A percentile compares a stretch with the other conserved stretches of the same genome.
phyloP scores from a whole-genome alignment of 495 filamentous ascomycete species.

The Opeltia flavorubescens region DNA sequence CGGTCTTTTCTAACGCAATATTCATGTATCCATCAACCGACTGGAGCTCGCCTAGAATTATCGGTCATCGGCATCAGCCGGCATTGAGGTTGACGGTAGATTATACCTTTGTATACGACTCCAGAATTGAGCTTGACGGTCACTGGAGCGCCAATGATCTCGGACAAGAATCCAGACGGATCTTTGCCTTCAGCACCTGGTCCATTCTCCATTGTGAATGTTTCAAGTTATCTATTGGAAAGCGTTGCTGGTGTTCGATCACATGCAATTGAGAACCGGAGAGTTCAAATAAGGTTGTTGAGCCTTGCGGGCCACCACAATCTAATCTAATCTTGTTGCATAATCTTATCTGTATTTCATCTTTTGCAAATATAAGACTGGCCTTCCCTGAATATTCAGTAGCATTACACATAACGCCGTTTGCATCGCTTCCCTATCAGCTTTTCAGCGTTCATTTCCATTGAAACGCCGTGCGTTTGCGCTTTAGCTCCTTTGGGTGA shows the following conservation, averaged over 20 bases:
- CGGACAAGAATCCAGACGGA: constrained; percentile 76
- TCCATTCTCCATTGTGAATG: constrained; percentile 56
- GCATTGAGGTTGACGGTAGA: neutral
- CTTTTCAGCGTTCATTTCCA: too few species aligned
- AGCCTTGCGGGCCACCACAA: too few species aligned
- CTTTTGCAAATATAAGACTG: too few species aligned
- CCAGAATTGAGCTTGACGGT: constrained; percentile 94
- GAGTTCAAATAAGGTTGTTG: too few species aligned
- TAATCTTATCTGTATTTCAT: too few species aligned
- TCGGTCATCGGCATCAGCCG: neutral
- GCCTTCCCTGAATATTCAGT: too few species aligned
- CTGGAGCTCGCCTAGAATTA: constrained; percentile 63
- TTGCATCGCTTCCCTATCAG: too few species aligned
- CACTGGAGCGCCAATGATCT: constrained; percentile 84
- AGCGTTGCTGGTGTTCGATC: too few species aligned
- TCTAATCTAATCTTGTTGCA: neutral
- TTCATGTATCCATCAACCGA: constrained; percentile 99
- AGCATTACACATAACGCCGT: too few species aligned
- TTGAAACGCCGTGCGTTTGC: too few species aligned
- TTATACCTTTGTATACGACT: constrained; percentile 80
- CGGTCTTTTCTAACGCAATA: constrained; percentile 87
- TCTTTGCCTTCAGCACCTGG: constrained; percentile 58
- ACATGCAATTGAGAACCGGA: too few species aligned
- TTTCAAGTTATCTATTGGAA: too few species aligned
- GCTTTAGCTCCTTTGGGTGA: neutral